Conservation (phyloP, 495 filamentous ascomycete genomes). For the Penicillium desertorum region DNA sequence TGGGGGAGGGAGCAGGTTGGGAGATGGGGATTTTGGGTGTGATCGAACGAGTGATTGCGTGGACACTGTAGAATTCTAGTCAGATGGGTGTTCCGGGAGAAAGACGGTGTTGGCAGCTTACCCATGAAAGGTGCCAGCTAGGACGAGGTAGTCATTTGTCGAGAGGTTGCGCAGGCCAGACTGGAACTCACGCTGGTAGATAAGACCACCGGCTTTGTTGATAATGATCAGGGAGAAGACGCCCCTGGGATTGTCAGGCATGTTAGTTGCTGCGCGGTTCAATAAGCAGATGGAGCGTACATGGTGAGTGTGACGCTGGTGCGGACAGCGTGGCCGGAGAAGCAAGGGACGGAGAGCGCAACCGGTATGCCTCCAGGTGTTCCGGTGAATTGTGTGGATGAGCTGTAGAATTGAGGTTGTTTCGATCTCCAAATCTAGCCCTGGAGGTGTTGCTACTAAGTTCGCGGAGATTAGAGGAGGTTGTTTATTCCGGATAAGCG, state of each 20-base stretch:
- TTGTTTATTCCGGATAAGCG: background rate
- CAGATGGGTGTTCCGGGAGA: slow-evolving; percentile 1
- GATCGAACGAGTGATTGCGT: slow-evolving; percentile 85
- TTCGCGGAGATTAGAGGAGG: background rate
- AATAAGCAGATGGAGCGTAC: slow-evolving; percentile 17
- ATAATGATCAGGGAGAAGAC: slow-evolving; percentile 94
- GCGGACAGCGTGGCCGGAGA: slow-evolving; percentile 18
- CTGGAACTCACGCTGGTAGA: slow-evolving; percentile 93
- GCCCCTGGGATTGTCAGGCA: slow-evolving; percentile 57
- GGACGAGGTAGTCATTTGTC: slow-evolving; percentile 92
- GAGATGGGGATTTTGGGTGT: slow-evolving; percentile 53
- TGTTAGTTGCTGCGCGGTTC: slow-evolving; percentile 19
- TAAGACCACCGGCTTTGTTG: slow-evolving; percentile 94
- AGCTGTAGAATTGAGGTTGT: background rate
- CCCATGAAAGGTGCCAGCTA: slow-evolving; percentile 98
- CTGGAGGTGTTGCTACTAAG: background rate
- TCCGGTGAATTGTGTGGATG: background rate
- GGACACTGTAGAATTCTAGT: slow-evolving; percentile 52
- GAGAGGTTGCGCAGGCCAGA: slow-evolving; percentile 78
- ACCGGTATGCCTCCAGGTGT: slow-evolving; percentile 15
- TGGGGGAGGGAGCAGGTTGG: slow-evolving; percentile 31
- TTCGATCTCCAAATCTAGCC: background rate
- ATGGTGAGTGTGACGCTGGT: slow-evolving; percentile 19
- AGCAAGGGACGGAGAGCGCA: slow-evolving; percentile 9
- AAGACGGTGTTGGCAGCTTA: slow-evolving; percentile 34